A percentile compares a stretch with the other conserved stretches of the same genome.
Conservation (phyloP, 2,329 filamentous ascomycete genomes). For the Sarocladiaceae sp. region DNA sequence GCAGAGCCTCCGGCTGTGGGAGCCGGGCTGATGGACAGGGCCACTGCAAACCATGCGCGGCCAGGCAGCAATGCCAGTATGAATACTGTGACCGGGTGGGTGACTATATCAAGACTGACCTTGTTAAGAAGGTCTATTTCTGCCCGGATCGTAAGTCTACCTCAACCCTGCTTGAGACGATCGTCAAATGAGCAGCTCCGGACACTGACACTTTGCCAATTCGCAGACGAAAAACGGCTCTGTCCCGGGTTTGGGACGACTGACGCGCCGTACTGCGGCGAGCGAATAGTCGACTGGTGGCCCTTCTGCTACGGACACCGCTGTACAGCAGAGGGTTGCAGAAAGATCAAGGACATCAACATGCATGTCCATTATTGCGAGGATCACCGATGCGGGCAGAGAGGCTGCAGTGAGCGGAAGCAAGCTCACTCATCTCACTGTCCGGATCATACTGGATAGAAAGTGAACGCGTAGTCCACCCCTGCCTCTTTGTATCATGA, state of each 20-base stretch:
- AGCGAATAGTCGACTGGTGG: conserved; percentile 15
- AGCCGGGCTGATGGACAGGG: conserved; percentile 15
- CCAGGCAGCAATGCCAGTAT: background rate
- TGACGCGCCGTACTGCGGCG: conserved; percentile 16
- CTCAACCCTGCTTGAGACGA: background rate
- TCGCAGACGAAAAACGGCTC: conserved; percentile 7
- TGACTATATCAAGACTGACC: background rate
- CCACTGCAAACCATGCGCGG: conserved; percentile 21
- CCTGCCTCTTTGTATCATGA: no score
- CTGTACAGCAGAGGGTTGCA: conserved; percentile 20
- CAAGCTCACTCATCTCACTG: background rate
- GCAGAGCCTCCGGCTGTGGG: conserved; percentile 18
- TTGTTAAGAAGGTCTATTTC: background rate
- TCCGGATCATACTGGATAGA: background rate
- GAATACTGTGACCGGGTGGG: background rate
- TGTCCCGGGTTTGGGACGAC: conserved; percentile 24
- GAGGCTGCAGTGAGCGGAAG: background rate
- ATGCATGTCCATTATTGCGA: conserved; percentile 18
- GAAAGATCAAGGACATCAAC: conserved; percentile 14
- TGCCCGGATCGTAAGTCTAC: conserved; percentile 20
- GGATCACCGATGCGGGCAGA: conserved; percentile 7
- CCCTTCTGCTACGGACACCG: conserved; percentile 24
- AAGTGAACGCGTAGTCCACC: no score
- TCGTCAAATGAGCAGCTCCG: no score
- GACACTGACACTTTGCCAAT: background rate